Percentiles rank a stretch among this genome's conserved stretches.
phyloP scores from a whole-genome alignment of 331 rosid genomes.

The Saraca asoca region DNA sequence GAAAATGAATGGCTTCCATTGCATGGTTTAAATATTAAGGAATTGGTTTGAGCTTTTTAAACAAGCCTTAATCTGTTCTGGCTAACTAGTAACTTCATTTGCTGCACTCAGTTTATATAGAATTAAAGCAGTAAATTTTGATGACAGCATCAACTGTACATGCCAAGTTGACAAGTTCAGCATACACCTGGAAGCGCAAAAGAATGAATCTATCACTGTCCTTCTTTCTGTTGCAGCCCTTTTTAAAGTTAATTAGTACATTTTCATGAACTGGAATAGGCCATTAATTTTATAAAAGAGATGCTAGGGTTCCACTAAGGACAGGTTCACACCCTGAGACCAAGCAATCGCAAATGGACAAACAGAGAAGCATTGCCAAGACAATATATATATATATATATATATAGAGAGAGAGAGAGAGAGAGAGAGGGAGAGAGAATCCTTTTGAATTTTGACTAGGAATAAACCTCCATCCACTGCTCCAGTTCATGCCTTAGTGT shows the following conservation, averaged over 20 bases:
- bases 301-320: slow-evolving; percentile 4
- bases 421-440: not conserved
- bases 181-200: slow-evolving; percentile 35
- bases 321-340: slow-evolving; percentile 22
- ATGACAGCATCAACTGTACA: slow-evolving; percentile 29
- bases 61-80: no score
- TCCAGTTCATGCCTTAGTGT: no score
- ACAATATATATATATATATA: no score
- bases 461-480: slow-evolving; percentile 5
- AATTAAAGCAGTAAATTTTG: slow-evolving; percentile 4
- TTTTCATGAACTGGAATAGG: slow-evolving; percentile 2
- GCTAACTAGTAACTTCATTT: no score
- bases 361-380: slow-evolving; percentile 32
- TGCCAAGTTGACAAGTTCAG: slow-evolving; percentile 39
- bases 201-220: slow-evolving; percentile 34
- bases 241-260: not conserved
- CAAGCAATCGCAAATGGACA: slow-evolving; percentile 27
- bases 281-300: not conserved
- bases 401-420: no score
- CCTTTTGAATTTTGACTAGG: not conserved
- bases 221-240: not conserved
- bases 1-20: no score
- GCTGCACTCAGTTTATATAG: no score
- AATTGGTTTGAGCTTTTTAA: no score
- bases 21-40: no score